A percentile compares a stretch with the other conserved stretches of the same genome.
These are phyloP conservation scores for Macadamia integrifolia DNA, from an alignment of 164 flowering plant species.

Conservation along the genomic window DNA sequence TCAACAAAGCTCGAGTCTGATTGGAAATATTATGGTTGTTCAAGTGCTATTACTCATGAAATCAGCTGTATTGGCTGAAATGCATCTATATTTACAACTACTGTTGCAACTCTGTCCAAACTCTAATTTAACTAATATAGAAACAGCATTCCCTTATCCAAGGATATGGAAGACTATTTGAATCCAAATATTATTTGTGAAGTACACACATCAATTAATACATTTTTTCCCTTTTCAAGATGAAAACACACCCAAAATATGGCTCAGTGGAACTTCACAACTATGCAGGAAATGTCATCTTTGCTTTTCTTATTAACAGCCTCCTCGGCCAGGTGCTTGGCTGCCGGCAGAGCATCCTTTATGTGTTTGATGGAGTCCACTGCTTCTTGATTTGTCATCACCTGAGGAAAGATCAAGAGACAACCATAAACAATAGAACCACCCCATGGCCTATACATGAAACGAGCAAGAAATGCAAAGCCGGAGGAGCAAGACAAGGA, in stretches of 20 bases:
- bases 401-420: conserved; percentile 30
- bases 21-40: no score
- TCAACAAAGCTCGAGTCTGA: no score
- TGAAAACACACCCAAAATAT: background rate
- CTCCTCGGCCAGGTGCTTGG: conserved; percentile 66
- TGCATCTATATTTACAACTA: background rate
- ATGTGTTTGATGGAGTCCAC: conserved; percentile 45
- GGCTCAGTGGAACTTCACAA: conserved; percentile 53
- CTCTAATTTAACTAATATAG: background rate
- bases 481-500: background rate
- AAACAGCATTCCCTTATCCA: background rate
- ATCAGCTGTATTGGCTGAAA: background rate
- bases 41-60: background rate
- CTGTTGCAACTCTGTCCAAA: background rate
- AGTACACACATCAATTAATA: background rate
- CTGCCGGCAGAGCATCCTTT: conserved; percentile 66
- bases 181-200: background rate
- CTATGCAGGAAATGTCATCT: conserved; percentile 78
- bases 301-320: conserved; percentile 59
- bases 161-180: background rate
- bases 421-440: background rate
- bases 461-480: background rate
- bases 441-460: no score
- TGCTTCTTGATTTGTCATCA: conserved; percentile 82
- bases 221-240: no score